Base-by-base conservation (phyloP, 495 filamentous ascomycete genomes). In the Talaromyces proteolyticus region DNA sequence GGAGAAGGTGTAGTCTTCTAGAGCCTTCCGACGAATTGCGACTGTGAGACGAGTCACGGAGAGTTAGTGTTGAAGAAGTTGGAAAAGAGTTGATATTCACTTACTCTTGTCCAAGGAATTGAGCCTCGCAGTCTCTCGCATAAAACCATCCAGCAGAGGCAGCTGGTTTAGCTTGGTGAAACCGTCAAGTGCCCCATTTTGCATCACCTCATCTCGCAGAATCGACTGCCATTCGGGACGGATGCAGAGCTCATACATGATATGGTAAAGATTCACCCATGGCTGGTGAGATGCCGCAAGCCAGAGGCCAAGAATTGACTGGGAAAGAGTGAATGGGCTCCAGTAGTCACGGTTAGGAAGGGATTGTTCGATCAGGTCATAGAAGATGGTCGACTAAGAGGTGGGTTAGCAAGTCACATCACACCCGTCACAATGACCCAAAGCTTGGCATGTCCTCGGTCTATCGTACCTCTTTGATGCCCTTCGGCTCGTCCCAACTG, bases 261-360 rank as follows among this genome's bases (percentile, higher is more conserved):
- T 22, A 2, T 19, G 12, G 37, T 49, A 16, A 4, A 49, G 21
- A 12, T 49, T 48, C 4, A 58, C 43, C 52, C 53, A 58, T 10
- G 55, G 55, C 39, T 58, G 55, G 39, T 55, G 53, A 3, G 52
- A 47, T 16, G 52, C 52, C 23, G 55, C 55, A 20, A 58, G 44
- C 53, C 48, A 52, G 11, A 58, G 49, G 3, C 52, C 55, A 12
- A 58, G 20, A 21, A 55, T 11, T 14, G 47, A 40, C 23, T 52
- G 55, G 0, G 45, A 37, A 34, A 58, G 36, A 1, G 21, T 38
- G 4, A 20, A 25, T 10, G 52, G 47, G 0, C 52, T 55, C 55
- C 55, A 58, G 23, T 52, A 55, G 19, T 16, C 20, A 17, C 37
- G 34, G 24, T 7, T 50, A 8, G 21, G 2, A 4, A 40, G 16